Base-by-base conservation (phyloP, 352 stramenopile genomes). In the Blastocystis sp. region DNA sequence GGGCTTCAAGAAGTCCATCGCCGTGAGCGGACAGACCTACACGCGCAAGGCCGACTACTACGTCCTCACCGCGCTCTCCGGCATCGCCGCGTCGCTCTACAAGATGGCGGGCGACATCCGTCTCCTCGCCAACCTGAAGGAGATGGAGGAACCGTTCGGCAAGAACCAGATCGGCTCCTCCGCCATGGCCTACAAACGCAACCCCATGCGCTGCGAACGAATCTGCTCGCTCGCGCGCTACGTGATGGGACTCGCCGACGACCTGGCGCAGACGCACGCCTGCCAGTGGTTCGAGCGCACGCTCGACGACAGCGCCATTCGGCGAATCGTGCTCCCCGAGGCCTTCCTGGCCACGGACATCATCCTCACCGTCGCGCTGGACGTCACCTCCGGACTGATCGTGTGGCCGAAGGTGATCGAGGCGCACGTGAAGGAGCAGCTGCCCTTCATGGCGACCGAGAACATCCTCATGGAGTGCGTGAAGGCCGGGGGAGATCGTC, bases 21-120 rank as follows among this genome's bases (percentile, higher is more conserved):
- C 95, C 56, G 94, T 99, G 20, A 98, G 95, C 53, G 97, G 97
- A 61, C 97, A 99, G 93, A 99, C 97, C 26, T 99, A 99, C 93
- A 98, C 95, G 69, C 95, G 97, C 79, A 99, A 99, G 92, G 96
- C 98, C 90, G 96, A 98, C 92, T 98, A 97, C 92, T 95, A 95
- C 90, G 93, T 98, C 66, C 53, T 91, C 7, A 96, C 94, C 56
- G 93, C 98, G 39, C 92, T 99, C 6, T 97, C 94, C 76, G 96
- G 96, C 41, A 98, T 99, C 70, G 95, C 96, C 20, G 96, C 98
- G 93, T 98, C 93, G 34, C 95, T 96, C 15, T 98, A 98, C 92
- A 99, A 99, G 93, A 99, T 99, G 96, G 98, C 96, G 63, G 94
- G 95, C 53, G 97, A 99, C 92, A 98, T 99, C 82, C 96, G 97